Evolutionary conservation across 2,329 filamentous ascomycete species (phyloP), one percentile per base, ranked within the genome.

Genomic region (Calonectria montana): DNA sequence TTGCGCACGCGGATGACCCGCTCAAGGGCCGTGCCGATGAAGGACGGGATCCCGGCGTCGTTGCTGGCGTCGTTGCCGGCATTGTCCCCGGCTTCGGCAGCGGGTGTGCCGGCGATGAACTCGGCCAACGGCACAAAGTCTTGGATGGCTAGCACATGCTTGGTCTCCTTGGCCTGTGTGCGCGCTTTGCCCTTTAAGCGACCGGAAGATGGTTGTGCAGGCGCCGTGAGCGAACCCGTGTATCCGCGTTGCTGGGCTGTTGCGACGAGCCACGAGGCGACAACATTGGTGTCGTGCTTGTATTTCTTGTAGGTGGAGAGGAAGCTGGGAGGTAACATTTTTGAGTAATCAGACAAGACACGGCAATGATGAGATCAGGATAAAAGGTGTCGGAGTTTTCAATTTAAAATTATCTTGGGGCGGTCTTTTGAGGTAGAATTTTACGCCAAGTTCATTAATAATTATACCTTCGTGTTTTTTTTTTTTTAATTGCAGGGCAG

Each of bases 121-220:
- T 66, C 23, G 18, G 63, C 63, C 15, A 66, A n/a, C 35, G 63
- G 63, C 37, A 66, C 37, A 25, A 66, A 66, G 48, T 66, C 63
- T 16, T 18, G 21, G 37, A 66, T 57, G 37, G 63, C 63, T 4
- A 66, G 63, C 23, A 45, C 48, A 21, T 66, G 39, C 35, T 55
- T 65, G 15, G 37, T 31, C 29, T 31, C 10, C 37, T 55, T 29
- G 39, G 48, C 48, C 21, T 31, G 18, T n/a, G 31, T 53, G 31
- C 48, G 35, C 0, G 77, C 78, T 66, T 82, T 83, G 48, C 79
- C 80, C 43, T 75, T 69, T 7, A 73, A 81, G 80, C 43, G 76
- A 66, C 39, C 78, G 66, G 9, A 53, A 12, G 61, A 9, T 9
- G 45, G 43, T 41, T 53, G 39, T 21, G 35, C 37, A 21, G 13